Evolutionary conservation across 495 filamentous ascomycete species (phyloP), one percentile per base, ranked within the genome.

Genomic region (Parachaetomium inaequale): DNA sequence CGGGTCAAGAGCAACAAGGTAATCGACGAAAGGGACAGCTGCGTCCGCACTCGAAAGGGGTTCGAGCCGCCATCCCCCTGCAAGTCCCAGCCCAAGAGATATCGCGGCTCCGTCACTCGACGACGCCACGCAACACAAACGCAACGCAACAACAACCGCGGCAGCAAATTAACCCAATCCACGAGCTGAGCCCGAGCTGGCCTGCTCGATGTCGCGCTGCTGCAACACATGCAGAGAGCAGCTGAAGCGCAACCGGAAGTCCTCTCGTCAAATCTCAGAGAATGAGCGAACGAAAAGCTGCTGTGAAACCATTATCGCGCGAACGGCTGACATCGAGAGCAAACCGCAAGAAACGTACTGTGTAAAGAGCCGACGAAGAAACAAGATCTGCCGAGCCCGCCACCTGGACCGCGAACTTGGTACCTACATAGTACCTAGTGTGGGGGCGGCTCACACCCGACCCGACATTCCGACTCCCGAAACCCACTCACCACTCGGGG

Each of bases 331-430:
- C 3, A 26, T 10, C 23, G 8, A 26, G 15, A 4, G 23, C 34
- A 36, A 12, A 12, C 34, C 4, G 8, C 34, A 36, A 36, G 14
- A 36, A 4, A 17, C 12, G 38, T 14, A 12, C 12, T 8, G 12
- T 6, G n/a, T 7, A 19, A 25, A n/a, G 12, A 51, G 14, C 34
- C 10, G 34, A 51, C 21, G 46, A 32, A 52, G 28, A 52, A 52
- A 52, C 49, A 52, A 32, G 49, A 52, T 52, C 28, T 52, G 49
- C 49, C 49, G 49, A 52, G 49, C 46, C 46, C 21, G 17, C 25
- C 25, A 29, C 17, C 8, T n/a, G n/a, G n/a, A n/a, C n/a, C 34
- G 14, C 14, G 34, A 6, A 11, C 34, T 36, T n/a, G n/a, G n/a
- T n/a, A n/a, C n/a, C n/a, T n/a, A n/a, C n/a, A 11, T 4, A 36